Percentiles rank a stretch among this genome's conserved stretches.
Evolutionary conservation across 495 filamentous ascomycete species (phyloP).

Genomic region (Staphylotrichum tortipilum): DNA sequence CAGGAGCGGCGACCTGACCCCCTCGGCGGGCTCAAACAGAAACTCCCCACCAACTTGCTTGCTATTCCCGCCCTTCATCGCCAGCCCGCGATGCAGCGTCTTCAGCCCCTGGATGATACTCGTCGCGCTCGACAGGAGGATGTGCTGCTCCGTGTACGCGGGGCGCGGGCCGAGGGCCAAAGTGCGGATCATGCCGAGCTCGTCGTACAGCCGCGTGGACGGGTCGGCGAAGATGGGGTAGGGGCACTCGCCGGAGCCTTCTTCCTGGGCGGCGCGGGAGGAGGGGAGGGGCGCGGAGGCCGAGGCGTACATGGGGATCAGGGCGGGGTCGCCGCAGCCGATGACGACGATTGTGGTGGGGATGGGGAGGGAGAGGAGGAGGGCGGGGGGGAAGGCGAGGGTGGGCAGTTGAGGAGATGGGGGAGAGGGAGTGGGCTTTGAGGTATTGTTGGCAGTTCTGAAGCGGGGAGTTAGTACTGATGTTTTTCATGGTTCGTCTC

Average conservation of each 20-base stretch:
- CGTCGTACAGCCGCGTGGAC: conserved; percentile 55
- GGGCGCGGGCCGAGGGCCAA: conserved; percentile 55
- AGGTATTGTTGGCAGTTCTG: conserved; percentile 71
- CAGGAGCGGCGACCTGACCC: background rate
- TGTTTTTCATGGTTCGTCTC: background rate
- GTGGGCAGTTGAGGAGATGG: conserved; percentile 1
- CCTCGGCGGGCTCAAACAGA: conserved; percentile 51
- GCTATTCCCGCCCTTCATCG: conserved; percentile 57
- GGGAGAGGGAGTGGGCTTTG: conserved; percentile 48
- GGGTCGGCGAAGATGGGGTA: conserved; percentile 84
- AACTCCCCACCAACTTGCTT: conserved; percentile 79
- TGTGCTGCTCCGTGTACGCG: conserved; percentile 51
- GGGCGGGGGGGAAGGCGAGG: conserved; percentile 42
- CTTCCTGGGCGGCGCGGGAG: no score
- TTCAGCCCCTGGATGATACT: conserved; percentile 51
- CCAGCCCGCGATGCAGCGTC: conserved; percentile 42
- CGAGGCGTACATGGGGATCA: conserved; percentile 60
- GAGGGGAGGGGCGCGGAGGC: no score
- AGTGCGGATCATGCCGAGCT: conserved; percentile 62
- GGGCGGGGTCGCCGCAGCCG: conserved; percentile 65
- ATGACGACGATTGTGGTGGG: conserved; percentile 63
- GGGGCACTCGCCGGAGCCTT: no score
- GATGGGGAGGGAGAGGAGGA: conserved; percentile 44
- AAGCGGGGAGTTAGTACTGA: background rate
- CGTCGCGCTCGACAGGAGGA: conserved; percentile 37